Base-by-base conservation (phyloP, 176 grass and related monocot species). In the Chrysopogon serrulatus region DNA sequence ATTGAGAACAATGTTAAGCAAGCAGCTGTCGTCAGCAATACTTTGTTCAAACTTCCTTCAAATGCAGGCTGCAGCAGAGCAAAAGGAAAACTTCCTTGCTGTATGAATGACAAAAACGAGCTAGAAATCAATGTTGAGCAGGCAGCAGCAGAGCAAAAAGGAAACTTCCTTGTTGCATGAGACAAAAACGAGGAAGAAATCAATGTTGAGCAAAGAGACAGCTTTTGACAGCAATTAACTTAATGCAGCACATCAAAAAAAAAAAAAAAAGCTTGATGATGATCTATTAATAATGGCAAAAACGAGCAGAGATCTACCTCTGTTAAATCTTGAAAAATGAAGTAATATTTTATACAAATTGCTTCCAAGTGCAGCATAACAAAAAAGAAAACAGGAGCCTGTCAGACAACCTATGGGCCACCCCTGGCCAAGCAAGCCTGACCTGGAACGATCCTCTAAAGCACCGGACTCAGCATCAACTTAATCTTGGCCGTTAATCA, bases 381-480 rank as follows among this genome's bases (percentile, higher is more conserved):
- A 44, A 44, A 14, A 47, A 19, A 51, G 0, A 51, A 19, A 51
- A 51, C n/a, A 60, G 13, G 11, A 28, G 24, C 57, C 57, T 61
- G 57, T 28, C 88, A 90, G 83, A 77, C 77, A 86, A 90, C 88
- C 88, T 31, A 15, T 54, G 71, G 1, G 74, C 83, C 88, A 76
- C 62, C 77, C 78, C 5, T n/a, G 37, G 62, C 17, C 11, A 27
- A 6, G 43, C 36, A 5, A 5, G n/a, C 21, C 47, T 2, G 2
- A n/a, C 18, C 5, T 12, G 78, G 34, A 90, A 86, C 88, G 77
- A 90, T 90, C 88, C 27, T 90, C 78, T 83, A 82, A 70, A 78
- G 83, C 88, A 0, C 3, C 1, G 4, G n/a, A 27, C 0, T 1
- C 5, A 18, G 1, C 51, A 81, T 35, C 14, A 6, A 0, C 1